Evolutionary conservation across 2,329 filamentous ascomycete genomes (phyloP).

Genomic region (Immersiporthe knoxdaviesiana): DNA sequence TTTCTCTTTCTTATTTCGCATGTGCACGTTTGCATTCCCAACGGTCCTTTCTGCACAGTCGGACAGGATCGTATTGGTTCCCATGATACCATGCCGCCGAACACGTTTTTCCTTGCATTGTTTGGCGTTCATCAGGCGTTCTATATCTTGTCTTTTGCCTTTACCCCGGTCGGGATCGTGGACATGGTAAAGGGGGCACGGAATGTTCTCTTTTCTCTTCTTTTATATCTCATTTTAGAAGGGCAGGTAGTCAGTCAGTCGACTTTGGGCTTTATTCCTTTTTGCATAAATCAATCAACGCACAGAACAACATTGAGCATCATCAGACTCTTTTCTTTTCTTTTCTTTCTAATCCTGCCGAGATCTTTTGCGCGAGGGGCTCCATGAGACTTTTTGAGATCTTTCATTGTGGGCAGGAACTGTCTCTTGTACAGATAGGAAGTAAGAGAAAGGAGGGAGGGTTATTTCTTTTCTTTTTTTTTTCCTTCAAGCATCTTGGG

Average conservation of each 20-base stretch:
- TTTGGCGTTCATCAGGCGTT: slow-evolving; percentile 22
- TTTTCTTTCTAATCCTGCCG: background rate
- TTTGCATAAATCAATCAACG: background rate
- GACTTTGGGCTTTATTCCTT: background rate
- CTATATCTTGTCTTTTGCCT: background rate
- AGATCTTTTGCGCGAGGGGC: background rate
- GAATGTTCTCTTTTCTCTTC: background rate
- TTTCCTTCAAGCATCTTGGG: background rate
- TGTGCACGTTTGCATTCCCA: slow-evolving; percentile 1
- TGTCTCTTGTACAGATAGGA: background rate
- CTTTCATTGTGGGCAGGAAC: background rate
- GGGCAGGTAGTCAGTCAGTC: background rate
- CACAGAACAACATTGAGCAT: background rate
- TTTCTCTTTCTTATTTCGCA: slow-evolving; percentile 6
- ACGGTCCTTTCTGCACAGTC: slow-evolving; percentile 4
- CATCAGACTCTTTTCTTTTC: background rate
- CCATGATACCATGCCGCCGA: slow-evolving; percentile 26
- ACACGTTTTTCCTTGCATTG: slow-evolving; percentile 20
- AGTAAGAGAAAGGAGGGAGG: background rate
- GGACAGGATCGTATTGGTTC: slow-evolving; percentile 20
- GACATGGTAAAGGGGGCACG: background rate
- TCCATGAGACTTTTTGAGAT: background rate
- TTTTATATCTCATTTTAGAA: slow-evolving; percentile 10
- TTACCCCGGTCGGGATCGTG: background rate
- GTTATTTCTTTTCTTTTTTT: too few relatives aligned